Base-by-base conservation (phyloP, 768 basidiomycete genomes). In the Chlorophyllum brunneum region DNA sequence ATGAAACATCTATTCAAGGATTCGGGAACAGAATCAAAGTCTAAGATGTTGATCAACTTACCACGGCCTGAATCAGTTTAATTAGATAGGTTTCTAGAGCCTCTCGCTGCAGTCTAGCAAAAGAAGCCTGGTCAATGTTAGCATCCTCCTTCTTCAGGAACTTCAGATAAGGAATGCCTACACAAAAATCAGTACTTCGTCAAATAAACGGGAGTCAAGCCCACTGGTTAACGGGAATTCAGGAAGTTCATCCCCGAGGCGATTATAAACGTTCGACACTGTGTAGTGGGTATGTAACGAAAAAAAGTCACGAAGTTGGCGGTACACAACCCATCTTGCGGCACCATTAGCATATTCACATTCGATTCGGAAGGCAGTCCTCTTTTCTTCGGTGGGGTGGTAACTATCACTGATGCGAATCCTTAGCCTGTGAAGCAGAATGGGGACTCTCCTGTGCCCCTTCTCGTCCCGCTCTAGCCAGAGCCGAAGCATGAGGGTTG, bases 271-370 rank as follows among this genome's bases (percentile, higher is more conserved):
- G 58, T 93, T 95, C 7, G 92, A 86, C 16, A 97, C 72, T 1
- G 86, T 74, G 65, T 95, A 97, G 65, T 98, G 94, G 0, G 86
- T 79, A 65, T 98, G 95, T 20, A 99, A 69, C 22, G 87, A 87
- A 40, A 95, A 49, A 62, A 99, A 97, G 65, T 98, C 95, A 56
- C 91, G 84, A 48, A 97, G 76, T 68, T 95, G 86, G 47, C 95
- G 85, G 67, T 93, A 93, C n/a, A 92, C 78, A 24, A 97, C 95
- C 95, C 97, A 99, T 66, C 93, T 75, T 63, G 79, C 83, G 10
- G 86, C 85, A 18, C 92, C 92, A 58, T 95, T 94, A 0, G 92
- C 95, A 65, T 99, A 98, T 67, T 97, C 91, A 65, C 94, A 98
- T 67, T 95, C 92, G 58, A 95, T 92, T 13, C 92, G 82, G 65